Base-by-base conservation (phyloP, 2,329 filamentous ascomycete species). In the Taxawa tesnikishii region DNA sequence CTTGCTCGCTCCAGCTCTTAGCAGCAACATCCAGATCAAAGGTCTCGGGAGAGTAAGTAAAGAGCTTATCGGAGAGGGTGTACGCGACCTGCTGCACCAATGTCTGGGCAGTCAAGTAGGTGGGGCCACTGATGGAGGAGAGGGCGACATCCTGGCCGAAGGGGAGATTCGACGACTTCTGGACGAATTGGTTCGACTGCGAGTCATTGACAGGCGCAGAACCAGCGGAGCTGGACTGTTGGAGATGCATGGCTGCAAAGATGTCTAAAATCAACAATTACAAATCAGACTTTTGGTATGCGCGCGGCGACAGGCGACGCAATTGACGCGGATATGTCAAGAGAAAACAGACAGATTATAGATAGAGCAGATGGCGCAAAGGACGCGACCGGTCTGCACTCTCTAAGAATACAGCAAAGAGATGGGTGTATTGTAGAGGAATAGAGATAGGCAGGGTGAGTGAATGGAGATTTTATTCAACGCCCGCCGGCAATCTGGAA, bases 21-120 rank as follows among this genome's bases (percentile, higher is more conserved):
- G 83, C 77, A 28, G 87, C 84, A 40, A 78, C 59, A 55, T 96
- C 88, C 42, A 98, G 71, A 53, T 92, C 83, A 51, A 94, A 96
- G 10, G 83, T 82, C 50, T 93, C 83, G 16, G 87, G 84, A 3
- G 88, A 96, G 67, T 93, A 96, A 35, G 87, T 82, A 65, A 94
- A 98, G 62, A 96, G 77, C 68, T 93, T 94, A 67, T 96, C 87
- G 35, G 88, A 96, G 39, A 98, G 70, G 42, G 83, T 74, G 63
- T 94, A 98, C 39, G 88, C 84, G 43, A 96, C 80, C 61, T 98
- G 90, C 65, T 98, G 90, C 43, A 96, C 80, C 34, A 98, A 73
- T 14, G 84, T 76, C 62, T 98, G 90, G 17, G 85, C 83, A 25
- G 88, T 96, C 39, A 88, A 72, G 60, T 98, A 98, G 34, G 83